Base-by-base conservation (phyloP, 306 rosid genomes). In the Canavalia ensiformis region DNA sequence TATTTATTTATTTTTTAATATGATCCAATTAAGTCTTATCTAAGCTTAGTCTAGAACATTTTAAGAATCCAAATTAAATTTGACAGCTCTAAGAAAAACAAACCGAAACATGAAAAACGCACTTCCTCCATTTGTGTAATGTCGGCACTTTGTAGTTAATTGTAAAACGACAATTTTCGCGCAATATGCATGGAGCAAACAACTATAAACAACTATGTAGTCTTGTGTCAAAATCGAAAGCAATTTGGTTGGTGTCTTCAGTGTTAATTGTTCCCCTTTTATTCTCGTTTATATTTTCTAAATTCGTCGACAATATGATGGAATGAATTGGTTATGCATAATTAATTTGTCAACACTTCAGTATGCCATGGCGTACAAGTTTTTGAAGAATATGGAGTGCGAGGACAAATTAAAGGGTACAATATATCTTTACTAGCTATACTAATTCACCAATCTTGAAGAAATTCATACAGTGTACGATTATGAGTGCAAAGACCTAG, bases 121-220 rank as follows among this genome's bases (percentile, higher is more conserved):
- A 80, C 55, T 71, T 70, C 65, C 55, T 50, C 46, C 35, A 28
- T 59, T 35, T 7, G 5, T 49, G 78, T 18, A 44, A 49, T 70
- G 77, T 58, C 60, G 68, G 62, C 71, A 58, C 18, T 79, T 45
- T 44, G 31, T 58, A 54, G 62, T 69, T 69, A 18, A 29, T 70
- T 66, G 25, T 50, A 64, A 76, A 76, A 76, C 41, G 73, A 39
- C 74, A 39, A 6, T 37, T 76, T 77, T 77, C 8, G 13, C 9
- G 66, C 66, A 51, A 11, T 28, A n/a, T 34, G 52, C 47, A 58
- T 59, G 7, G 47, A 75, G 12, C 70, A 75, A 46, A 76, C 58
- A 46, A 25, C 59, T 4, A 45, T 59, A 60, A 46, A 76, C 58
- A 46, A 25, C 59, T 4, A 45, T 59, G 60, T 31, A 59, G 71